Evolutionary conservation across 2,329 filamentous ascomycete genomes (phyloP).

Genomic region (Aspergillus hortae): DNA sequence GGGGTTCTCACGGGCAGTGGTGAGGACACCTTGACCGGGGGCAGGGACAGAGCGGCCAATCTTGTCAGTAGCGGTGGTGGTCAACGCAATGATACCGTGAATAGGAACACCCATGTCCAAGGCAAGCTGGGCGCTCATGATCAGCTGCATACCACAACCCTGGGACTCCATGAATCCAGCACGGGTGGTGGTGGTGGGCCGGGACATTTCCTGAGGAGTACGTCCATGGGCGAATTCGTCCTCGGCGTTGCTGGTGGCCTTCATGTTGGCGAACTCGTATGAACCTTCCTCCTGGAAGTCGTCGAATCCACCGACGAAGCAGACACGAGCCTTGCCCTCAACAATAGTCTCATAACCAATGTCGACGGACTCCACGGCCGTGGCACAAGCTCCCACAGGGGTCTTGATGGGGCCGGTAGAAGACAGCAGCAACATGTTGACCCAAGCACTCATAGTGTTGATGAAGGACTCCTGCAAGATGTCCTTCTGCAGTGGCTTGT

Average conservation of each 20-base stretch:
- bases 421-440: constrained; percentile 97
- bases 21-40: constrained; percentile 93
- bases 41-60: constrained; percentile 96
- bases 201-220: constrained; percentile 95
- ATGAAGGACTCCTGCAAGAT: constrained; percentile 99
- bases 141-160: constrained; percentile 94
- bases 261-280: constrained; percentile 99
- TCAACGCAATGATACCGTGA: constrained; percentile 88
- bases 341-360: constrained; percentile 98
- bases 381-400: constrained; percentile 94
- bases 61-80: constrained; percentile 96
- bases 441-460: constrained; percentile 99
- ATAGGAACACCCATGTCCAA: constrained; percentile 99
- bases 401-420: constrained; percentile 99
- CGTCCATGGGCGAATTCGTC: constrained; percentile 95
- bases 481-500: constrained; percentile 97
- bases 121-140: constrained; percentile 95
- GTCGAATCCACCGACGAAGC: constrained; percentile 97
- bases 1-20: constrained; percentile 83
- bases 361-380: constrained; percentile 93
- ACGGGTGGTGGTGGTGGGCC: constrained; percentile 91
- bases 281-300: constrained; percentile 99
- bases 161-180: constrained; percentile 99
- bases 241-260: constrained; percentile 95
- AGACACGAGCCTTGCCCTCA: constrained; percentile 95